phyloP scores from a whole-genome alignment of 2,329 filamentous ascomycete genomes.

The Parastagonospora avenae region DNA sequence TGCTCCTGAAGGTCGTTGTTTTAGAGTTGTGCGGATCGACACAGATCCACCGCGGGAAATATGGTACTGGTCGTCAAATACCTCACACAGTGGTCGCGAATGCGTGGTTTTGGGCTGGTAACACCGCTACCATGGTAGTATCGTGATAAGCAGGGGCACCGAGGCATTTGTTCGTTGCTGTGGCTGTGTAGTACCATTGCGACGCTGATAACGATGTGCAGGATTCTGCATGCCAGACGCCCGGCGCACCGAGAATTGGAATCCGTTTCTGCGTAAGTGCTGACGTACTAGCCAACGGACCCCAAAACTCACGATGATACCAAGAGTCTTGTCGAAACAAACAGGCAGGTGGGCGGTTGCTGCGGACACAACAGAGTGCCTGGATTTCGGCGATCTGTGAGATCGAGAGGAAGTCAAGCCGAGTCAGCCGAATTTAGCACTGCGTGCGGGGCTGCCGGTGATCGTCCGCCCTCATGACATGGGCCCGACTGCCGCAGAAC shows the following conservation, averaged over 20 bases:
- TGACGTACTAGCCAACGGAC: constrained; percentile 2
- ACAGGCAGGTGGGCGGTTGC: constrained; percentile 23
- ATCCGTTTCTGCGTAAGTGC: constrained; percentile 4
- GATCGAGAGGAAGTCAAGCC: constrained; percentile 18
- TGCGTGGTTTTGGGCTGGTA: neutral
- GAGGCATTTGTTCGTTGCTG: neutral
- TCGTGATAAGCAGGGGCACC: neutral
- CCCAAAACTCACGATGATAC: constrained; percentile 5
- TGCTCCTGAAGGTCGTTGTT: constrained; percentile 16
- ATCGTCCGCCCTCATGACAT: constrained; percentile 37
- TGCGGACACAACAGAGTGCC: constrained; percentile 9
- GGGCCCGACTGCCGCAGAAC: constrained; percentile 22
- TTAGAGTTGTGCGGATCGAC: constrained; percentile 25
- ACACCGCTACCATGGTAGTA: neutral
- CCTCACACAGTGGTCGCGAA: constrained; percentile 4
- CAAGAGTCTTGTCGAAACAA: constrained; percentile 18
- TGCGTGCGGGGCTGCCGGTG: constrained; percentile 21
- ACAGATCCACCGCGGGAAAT: constrained; percentile 14
- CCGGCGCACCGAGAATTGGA: constrained; percentile 3
- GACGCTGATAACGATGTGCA: neutral
- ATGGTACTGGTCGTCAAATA: constrained; percentile 14
- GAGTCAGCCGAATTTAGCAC: constrained; percentile 25
- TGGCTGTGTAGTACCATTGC: neutral
- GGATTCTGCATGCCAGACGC: constrained; percentile 4
- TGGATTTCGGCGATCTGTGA: constrained; percentile 12